These are phyloP conservation scores for Chalciporus pseudorubinellus DNA, from an alignment of 768 basidiomycete genomes.

Conservation along the genomic window DNA sequence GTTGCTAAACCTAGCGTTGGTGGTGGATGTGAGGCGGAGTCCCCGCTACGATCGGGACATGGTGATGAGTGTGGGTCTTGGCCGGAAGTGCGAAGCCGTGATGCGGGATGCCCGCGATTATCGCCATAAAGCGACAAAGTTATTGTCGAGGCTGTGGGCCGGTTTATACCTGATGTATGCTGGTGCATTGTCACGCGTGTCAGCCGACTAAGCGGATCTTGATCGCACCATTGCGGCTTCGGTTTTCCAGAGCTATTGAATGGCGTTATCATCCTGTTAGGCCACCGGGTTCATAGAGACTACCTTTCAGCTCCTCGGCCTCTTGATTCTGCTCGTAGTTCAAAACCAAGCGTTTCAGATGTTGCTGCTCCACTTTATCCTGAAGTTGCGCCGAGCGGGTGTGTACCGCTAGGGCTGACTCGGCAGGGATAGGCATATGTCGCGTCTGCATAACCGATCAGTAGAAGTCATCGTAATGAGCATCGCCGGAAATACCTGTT, in stretches of 20 bases:
- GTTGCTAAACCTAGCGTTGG: slow-evolving; percentile 14
- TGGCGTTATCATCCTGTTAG: background rate
- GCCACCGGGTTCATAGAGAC: background rate
- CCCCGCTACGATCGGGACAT: slow-evolving; percentile 13
- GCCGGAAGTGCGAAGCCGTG: slow-evolving; percentile 18
- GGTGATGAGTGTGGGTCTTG: slow-evolving; percentile 16
- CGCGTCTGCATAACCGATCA: slow-evolving; percentile 52
- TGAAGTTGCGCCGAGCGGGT: slow-evolving; percentile 89
- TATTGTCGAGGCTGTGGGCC: slow-evolving; percentile 16
- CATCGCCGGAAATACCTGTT: slow-evolving; percentile 54
- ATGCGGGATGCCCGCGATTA: slow-evolving; percentile 19
- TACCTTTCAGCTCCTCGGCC: slow-evolving; percentile 78
- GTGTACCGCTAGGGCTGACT: slow-evolving; percentile 85
- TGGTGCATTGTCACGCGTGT: slow-evolving; percentile 17
- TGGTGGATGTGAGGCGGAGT: slow-evolving; percentile 10
- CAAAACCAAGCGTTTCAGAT: slow-evolving; percentile 91
- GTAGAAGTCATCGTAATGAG: slow-evolving; percentile 8
- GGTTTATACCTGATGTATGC: slow-evolving; percentile 11
- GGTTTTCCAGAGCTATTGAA: slow-evolving; percentile 60
- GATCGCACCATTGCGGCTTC: slow-evolving; percentile 63
- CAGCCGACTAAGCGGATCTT: slow-evolving; percentile 78
- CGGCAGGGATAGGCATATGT: slow-evolving; percentile 85
- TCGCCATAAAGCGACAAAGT: slow-evolving; percentile 24
- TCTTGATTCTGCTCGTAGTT: slow-evolving; percentile 90
- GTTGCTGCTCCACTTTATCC: slow-evolving; percentile 95